Conservation (phyloP, 129 eudicot species). For the Escallonia rubra region DNA sequence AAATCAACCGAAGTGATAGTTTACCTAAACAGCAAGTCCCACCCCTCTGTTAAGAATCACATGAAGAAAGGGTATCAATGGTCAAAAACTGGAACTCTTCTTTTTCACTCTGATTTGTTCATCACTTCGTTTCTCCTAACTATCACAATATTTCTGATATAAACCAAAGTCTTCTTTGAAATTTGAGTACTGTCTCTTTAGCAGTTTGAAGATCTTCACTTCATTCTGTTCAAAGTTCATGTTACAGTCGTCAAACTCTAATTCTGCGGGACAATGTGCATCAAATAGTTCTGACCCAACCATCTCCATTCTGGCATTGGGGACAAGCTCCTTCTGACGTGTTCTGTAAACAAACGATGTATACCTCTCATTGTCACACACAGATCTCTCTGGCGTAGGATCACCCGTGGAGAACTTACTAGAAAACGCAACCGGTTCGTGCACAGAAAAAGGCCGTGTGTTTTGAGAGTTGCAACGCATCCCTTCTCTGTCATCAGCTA, state of each 20-base stretch:
- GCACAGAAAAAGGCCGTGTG: slow-evolving; percentile 14
- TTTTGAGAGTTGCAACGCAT: slow-evolving; percentile 10
- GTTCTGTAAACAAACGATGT: slow-evolving; percentile 29
- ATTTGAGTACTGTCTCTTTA: slow-evolving; percentile 40
- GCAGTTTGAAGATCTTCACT: slow-evolving; percentile 19
- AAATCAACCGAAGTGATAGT: too few relatives aligned
- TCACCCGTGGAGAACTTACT: not conserved
- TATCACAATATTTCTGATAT: slow-evolving; percentile 31
- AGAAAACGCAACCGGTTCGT: slow-evolving; percentile 35
- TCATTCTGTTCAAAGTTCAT: slow-evolving; percentile 32
- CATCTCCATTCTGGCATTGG: slow-evolving; percentile 13
- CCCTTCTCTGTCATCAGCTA: slow-evolving; percentile 55
- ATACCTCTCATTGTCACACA: slow-evolving; percentile 18
- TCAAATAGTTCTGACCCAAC: slow-evolving; percentile 36
- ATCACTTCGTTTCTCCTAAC: not conserved
- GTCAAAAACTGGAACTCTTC: too few relatives aligned
- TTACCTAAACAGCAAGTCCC: too few relatives aligned
- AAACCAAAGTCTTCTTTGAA: slow-evolving; percentile 34
- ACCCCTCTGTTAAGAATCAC: too few relatives aligned
- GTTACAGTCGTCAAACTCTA: slow-evolving; percentile 30
- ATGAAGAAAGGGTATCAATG: too few relatives aligned
- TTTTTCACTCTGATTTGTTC: too few relatives aligned
- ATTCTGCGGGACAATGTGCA: slow-evolving; percentile 36
- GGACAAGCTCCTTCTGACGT: slow-evolving; percentile 13
- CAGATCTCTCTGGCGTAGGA: slow-evolving; percentile 12